phyloP scores from a whole-genome alignment of 768 basidiomycete genomes.

The Leccinum subtestaceum region DNA sequence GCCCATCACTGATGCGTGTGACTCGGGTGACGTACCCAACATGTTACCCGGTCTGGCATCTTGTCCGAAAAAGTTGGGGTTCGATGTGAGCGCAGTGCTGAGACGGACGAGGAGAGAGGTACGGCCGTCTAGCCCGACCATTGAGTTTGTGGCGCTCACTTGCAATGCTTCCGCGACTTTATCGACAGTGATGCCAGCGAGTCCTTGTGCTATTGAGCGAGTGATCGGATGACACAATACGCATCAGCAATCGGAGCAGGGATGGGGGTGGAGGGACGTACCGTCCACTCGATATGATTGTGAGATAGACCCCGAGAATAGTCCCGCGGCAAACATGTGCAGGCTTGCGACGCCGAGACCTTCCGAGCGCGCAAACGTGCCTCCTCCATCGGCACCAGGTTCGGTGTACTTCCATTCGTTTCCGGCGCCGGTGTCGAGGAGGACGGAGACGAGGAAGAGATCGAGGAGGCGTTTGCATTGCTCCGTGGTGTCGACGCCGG shows the following conservation, averaged over 20 bases:
- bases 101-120: constrained; percentile 73
- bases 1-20: neutral
- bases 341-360: constrained; percentile 89
- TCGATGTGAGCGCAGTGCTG: constrained; percentile 62
- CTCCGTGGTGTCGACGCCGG: constrained; percentile 48
- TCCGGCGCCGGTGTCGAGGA: constrained; percentile 94
- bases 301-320: constrained; percentile 63
- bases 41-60: constrained; percentile 80
- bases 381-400: constrained; percentile 43
- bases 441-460: constrained; percentile 85
- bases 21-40: constrained; percentile 48
- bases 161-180: constrained; percentile 72
- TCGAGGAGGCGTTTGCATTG: constrained; percentile 77
- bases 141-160: constrained; percentile 71
- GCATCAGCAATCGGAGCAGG: constrained; percentile 6
- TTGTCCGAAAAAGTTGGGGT: constrained; percentile 67
- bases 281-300: constrained; percentile 81
- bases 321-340: constrained; percentile 81
- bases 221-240: constrained; percentile 1
- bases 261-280: constrained; percentile 29
- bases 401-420: constrained; percentile 78
- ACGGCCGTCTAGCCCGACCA: constrained; percentile 89
- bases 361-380: constrained; percentile 63
- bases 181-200: constrained; percentile 60
- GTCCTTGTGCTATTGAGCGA: constrained; percentile 56